phyloP scores from a whole-genome alignment of 148 eudicot species.

The Talinum fruticosum region DNA sequence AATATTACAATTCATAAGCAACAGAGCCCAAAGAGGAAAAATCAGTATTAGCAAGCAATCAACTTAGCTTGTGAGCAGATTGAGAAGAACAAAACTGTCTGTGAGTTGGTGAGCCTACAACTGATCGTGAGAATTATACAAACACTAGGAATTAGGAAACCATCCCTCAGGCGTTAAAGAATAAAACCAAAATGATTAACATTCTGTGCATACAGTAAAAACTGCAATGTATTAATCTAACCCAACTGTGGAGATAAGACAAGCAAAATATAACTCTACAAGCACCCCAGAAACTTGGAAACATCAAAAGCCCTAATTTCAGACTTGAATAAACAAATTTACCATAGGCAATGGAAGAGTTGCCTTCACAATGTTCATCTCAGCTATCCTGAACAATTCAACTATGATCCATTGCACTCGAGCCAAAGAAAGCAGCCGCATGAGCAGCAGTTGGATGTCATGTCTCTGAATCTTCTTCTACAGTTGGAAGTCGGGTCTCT shows the following conservation, averaged over 20 bases:
- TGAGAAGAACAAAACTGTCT: not conserved
- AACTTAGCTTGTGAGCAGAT: not conserved
- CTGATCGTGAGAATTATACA: constrained; percentile 11
- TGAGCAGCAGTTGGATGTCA: constrained; percentile 12
- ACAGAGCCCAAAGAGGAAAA: not conserved
- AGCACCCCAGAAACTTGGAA: constrained; percentile 19
- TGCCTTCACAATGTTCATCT: constrained; percentile 18
- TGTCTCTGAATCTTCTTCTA: constrained; percentile 54
- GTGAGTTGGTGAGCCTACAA: constrained; percentile 4
- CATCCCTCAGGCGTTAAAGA: constrained; percentile 15
- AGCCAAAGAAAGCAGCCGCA: not conserved
- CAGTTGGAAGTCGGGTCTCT: constrained; percentile 57
- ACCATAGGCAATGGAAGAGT: constrained; percentile 20
- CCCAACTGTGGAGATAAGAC: constrained; percentile 14
- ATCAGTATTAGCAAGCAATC: not conserved
- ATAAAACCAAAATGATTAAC: constrained; percentile 18
- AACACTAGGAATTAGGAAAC: constrained; percentile 3
- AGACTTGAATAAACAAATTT: constrained; percentile 24
- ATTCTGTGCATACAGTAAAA: constrained; percentile 21
- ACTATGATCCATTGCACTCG: constrained; percentile 11
- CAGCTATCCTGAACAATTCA: not conserved
- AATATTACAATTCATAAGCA: not conserved
- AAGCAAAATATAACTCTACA: constrained; percentile 24
- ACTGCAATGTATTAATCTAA: constrained; percentile 15
- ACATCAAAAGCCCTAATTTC: constrained; percentile 8